phyloP scores from a whole-genome alignment of 2,329 filamentous ascomycete genomes.

The Remersonia thermophila region DNA sequence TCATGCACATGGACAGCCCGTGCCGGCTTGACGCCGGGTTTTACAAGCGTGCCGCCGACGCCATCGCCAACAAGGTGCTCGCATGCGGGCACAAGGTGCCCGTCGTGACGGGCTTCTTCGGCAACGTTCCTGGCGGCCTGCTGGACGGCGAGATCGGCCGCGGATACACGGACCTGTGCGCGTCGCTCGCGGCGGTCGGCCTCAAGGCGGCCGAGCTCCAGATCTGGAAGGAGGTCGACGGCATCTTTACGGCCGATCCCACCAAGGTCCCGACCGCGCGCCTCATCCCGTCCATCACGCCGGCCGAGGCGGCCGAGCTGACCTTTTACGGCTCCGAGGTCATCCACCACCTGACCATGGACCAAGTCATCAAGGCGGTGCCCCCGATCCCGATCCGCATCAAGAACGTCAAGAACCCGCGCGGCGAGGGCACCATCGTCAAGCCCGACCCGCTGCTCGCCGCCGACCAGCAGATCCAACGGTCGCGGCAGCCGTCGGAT shows the following conservation, averaged over 20 bases:
- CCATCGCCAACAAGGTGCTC: slow-evolving; percentile 50
- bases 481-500: slow-evolving; percentile 27
- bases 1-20: slow-evolving; percentile 54
- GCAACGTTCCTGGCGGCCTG: slow-evolving; percentile 79
- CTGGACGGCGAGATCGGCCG: slow-evolving; percentile 81
- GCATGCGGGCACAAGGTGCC: slow-evolving; percentile 58
- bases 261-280: slow-evolving; percentile 86
- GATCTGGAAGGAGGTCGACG: slow-evolving; percentile 96
- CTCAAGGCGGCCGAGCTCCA: slow-evolving; percentile 81
- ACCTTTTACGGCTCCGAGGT: slow-evolving; percentile 93
- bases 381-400: slow-evolving; percentile 75
- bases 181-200: slow-evolving; percentile 80
- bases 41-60: slow-evolving; percentile 51
- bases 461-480: slow-evolving; percentile 45
- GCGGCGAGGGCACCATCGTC: slow-evolving; percentile 66
- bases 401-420: slow-evolving; percentile 83
- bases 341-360: slow-evolving; percentile 98
- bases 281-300: slow-evolving; percentile 78
- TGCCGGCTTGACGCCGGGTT: slow-evolving; percentile 54
- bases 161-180: slow-evolving; percentile 93
- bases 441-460: slow-evolving; percentile 57
- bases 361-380: slow-evolving; percentile 76
- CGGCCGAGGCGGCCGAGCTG: slow-evolving; percentile 87
- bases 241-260: slow-evolving; percentile 49
- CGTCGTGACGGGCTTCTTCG: slow-evolving; percentile 88